Percentiles rank a stretch among this genome's conserved stretches.
Evolutionary conservation across 1,284 basidiomycete genomes (phyloP).

Genomic region (Fomitopsis pinicola): DNA sequence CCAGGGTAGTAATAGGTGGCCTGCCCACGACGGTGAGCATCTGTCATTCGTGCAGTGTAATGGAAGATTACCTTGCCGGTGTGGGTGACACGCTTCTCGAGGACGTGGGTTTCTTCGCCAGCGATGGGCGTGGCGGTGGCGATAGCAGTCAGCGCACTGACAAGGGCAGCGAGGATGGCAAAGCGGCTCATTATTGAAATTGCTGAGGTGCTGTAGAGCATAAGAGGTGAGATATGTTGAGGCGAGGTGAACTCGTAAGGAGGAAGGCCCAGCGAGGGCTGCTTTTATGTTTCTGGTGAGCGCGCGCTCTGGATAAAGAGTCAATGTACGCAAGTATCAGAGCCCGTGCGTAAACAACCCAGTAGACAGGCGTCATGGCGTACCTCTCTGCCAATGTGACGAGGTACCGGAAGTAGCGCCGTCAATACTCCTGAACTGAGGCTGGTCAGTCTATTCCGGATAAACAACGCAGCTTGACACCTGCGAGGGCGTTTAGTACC

Average conservation of each 20-base stretch:
- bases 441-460: too few species aligned
- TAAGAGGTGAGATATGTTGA: background rate
- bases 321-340: too few species aligned
- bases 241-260: background rate
- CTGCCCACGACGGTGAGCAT: background rate
- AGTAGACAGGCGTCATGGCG: too few species aligned
- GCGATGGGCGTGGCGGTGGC: background rate
- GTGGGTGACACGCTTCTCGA: background rate
- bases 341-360: too few species aligned
- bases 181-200: background rate
- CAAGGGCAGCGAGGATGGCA: background rate
- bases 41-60: background rate
- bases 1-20: background rate
- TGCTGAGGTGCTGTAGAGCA: background rate
- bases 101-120: background rate
- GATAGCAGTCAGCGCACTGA: background rate
- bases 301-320: too few species aligned
- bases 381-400: too few species aligned
- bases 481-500: too few species aligned
- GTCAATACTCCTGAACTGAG: too few species aligned
- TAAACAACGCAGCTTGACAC: too few species aligned
- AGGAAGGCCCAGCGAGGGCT: background rate
- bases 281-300: background rate
- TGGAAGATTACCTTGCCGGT: background rate
- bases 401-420: too few species aligned